Evolutionary conservation across 2,329 filamentous ascomycete species (phyloP).

Genomic region (Exophiala spinifera): DNA sequence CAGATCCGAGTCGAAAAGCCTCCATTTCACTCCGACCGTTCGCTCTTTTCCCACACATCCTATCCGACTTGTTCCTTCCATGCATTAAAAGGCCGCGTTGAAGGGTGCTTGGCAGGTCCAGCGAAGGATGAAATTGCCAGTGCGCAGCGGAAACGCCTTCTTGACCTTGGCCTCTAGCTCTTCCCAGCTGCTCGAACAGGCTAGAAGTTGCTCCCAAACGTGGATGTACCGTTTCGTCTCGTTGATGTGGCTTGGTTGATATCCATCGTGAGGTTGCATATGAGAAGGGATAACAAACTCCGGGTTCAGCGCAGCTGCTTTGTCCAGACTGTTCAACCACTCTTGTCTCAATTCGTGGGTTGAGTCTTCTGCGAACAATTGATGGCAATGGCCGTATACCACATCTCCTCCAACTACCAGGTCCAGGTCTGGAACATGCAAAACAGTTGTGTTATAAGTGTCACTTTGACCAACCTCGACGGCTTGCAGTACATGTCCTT

Average conservation of each 20-base stretch:
- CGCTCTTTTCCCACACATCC: too few relatives aligned
- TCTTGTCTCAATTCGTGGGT: conserved; percentile 32
- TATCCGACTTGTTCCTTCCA: background rate
- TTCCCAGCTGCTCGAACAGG: conserved; percentile 1
- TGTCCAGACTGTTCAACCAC: conserved; percentile 36
- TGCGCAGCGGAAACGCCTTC: conserved; percentile 2
- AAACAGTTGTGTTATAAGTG: conserved; percentile 35
- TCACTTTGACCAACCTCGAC: conserved; percentile 33
- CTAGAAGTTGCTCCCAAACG: conserved; percentile 11
- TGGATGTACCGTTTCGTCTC: conserved; percentile 32
- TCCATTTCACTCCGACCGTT: too few relatives aligned
- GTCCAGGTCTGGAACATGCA: conserved; percentile 36
- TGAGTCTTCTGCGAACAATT: conserved; percentile 36
- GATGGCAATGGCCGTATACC: conserved; percentile 39
- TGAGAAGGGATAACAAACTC: conserved; percentile 35
- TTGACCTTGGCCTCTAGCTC: conserved; percentile 7
- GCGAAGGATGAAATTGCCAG: conserved; percentile 7
- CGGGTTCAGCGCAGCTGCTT: conserved; percentile 33
- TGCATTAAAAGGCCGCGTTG: background rate
- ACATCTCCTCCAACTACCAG: conserved; percentile 41
- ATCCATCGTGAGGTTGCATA: conserved; percentile 29
- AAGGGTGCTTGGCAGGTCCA: conserved; percentile 12
- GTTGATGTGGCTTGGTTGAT: conserved; percentile 31
- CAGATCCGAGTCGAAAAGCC: too few relatives aligned
- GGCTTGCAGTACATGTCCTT: conserved; percentile 23